Percentiles rank a stretch among this genome's conserved stretches.
Conservation (phyloP, 495 filamentous ascomycete genomes). For the Apiosordaria backusii region DNA sequence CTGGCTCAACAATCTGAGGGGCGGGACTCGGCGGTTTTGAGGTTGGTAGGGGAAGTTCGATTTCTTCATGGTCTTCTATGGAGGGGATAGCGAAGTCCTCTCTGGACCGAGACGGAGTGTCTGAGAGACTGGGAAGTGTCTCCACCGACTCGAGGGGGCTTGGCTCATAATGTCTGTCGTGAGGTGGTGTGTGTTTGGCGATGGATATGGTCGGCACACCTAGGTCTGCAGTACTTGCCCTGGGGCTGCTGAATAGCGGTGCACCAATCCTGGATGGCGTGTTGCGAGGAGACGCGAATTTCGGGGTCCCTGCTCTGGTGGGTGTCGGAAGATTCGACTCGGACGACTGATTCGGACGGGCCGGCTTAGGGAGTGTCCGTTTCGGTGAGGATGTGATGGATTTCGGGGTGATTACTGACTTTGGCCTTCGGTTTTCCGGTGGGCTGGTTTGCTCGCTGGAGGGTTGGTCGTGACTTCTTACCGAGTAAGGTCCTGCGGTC, state of each 20-base stretch:
- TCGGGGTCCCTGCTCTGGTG: slow-evolving; percentile 26
- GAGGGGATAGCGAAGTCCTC: slow-evolving; percentile 14
- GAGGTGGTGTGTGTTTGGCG: neutral
- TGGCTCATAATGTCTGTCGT: slow-evolving; percentile 1
- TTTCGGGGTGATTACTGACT: slow-evolving; percentile 38
- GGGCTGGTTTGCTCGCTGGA: slow-evolving; percentile 43
- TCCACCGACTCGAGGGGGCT: slow-evolving; percentile 41
- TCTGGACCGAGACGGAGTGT: slow-evolving; percentile 29
- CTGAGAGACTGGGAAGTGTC: slow-evolving; percentile 49
- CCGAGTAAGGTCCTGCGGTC: slow-evolving; percentile 56
- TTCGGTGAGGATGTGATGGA: slow-evolving; percentile 40
- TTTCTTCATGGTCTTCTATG: neutral
- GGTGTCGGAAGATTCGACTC: slow-evolving; percentile 42
- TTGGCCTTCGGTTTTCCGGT: slow-evolving; percentile 31
- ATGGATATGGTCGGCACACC: slow-evolving; percentile 13
- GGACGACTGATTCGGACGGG: slow-evolving; percentile 40
- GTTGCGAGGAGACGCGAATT: slow-evolving; percentile 33
- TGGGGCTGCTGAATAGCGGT: slow-evolving; percentile 11
- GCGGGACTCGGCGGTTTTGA: slow-evolving; percentile 14
- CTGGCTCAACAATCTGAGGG: slow-evolving; percentile 13
- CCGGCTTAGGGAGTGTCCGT: slow-evolving; percentile 40
- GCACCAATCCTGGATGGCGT: slow-evolving; percentile 37
- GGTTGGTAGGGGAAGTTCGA: neutral
- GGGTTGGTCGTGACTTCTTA: slow-evolving; percentile 45
- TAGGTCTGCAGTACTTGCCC: neutral